Evolutionary conservation across 495 filamentous ascomycete genomes (phyloP).

Genomic region (Penicillium dipodomyicola): DNA sequence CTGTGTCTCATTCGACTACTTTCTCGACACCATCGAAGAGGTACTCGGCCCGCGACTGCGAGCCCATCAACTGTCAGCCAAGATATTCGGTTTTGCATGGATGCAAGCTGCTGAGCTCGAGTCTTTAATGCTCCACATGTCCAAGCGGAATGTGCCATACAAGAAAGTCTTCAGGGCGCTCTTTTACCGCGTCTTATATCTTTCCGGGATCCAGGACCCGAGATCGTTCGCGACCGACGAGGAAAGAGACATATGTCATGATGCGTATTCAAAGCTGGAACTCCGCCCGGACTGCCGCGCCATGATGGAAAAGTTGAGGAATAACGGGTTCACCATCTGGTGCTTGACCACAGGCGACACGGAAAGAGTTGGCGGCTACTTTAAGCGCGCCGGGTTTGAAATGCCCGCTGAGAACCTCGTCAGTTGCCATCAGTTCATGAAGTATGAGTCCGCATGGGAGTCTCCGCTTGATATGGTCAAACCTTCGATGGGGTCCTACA

Average conservation of each 20-base stretch:
- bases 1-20: slow-evolving; percentile 40
- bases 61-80: slow-evolving; percentile 32
- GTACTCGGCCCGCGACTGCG: slow-evolving; percentile 30
- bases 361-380: slow-evolving; percentile 39
- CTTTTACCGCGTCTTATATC: slow-evolving; percentile 42
- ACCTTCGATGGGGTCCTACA: slow-evolving; percentile 35
- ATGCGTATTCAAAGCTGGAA: slow-evolving; percentile 32
- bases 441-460: neutral
- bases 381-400: slow-evolving; percentile 32
- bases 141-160: slow-evolving; percentile 36
- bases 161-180: slow-evolving; percentile 33
- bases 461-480: slow-evolving; percentile 34
- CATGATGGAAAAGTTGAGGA: slow-evolving; percentile 21
- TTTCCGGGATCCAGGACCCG: slow-evolving; percentile 38
- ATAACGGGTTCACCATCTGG: slow-evolving; percentile 43
- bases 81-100: slow-evolving; percentile 42
- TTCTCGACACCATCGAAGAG: slow-evolving; percentile 30
- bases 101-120: slow-evolving; percentile 42
- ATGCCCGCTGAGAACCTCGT: slow-evolving; percentile 43
- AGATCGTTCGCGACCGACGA: slow-evolving; percentile 36
- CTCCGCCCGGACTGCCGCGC: slow-evolving; percentile 32
- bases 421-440: slow-evolving; percentile 23
- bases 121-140: slow-evolving; percentile 44
- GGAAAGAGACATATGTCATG: slow-evolving; percentile 29
- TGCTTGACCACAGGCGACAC: slow-evolving; percentile 42